Evolutionary conservation across 768 basidiomycete species (phyloP).

Genomic region (Arthromyces matolae): DNA sequence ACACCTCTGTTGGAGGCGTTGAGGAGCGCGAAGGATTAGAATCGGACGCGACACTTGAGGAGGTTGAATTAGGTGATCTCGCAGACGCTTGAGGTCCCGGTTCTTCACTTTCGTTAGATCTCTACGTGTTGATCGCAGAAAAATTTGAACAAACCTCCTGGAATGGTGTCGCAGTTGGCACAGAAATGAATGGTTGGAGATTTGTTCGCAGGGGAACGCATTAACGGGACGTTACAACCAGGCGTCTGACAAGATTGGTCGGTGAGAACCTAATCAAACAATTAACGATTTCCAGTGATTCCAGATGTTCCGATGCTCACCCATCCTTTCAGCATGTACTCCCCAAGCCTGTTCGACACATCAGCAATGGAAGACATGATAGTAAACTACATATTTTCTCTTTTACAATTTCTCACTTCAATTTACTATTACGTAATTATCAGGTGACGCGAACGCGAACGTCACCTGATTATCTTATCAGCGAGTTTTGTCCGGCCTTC

Average conservation of each 20-base stretch:
- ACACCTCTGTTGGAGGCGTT: slow-evolving; percentile 77
- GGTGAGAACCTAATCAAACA: slow-evolving; percentile 51
- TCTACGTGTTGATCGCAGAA: no score
- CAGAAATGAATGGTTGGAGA: slow-evolving; percentile 51
- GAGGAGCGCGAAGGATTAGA: slow-evolving; percentile 60
- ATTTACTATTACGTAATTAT: neutral
- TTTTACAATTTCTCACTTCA: no score
- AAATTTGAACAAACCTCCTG: slow-evolving; percentile 16
- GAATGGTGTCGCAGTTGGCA: slow-evolving; percentile 53
- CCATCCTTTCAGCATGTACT: slow-evolving; percentile 78
- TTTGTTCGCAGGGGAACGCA: slow-evolving; percentile 61
- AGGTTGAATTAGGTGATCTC: slow-evolving; percentile 24
- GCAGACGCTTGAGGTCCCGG: slow-evolving; percentile 8
- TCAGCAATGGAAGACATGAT: slow-evolving; percentile 50
- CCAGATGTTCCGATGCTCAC: slow-evolving; percentile 33
- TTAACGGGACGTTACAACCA: slow-evolving; percentile 62
- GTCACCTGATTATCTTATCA: slow-evolving; percentile 5
- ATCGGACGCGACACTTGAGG: slow-evolving; percentile 44
- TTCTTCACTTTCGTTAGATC: slow-evolving; percentile 11
- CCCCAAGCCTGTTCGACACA: slow-evolving; percentile 60
- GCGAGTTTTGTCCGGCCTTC: neutral
- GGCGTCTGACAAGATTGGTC: slow-evolving; percentile 56
- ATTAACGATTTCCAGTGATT: neutral
- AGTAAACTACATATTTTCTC: neutral
- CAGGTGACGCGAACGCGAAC: neutral